Base-by-base conservation (phyloP, 2,329 filamentous ascomycete genomes). In the Sporothrix brunneoviolacea region DNA sequence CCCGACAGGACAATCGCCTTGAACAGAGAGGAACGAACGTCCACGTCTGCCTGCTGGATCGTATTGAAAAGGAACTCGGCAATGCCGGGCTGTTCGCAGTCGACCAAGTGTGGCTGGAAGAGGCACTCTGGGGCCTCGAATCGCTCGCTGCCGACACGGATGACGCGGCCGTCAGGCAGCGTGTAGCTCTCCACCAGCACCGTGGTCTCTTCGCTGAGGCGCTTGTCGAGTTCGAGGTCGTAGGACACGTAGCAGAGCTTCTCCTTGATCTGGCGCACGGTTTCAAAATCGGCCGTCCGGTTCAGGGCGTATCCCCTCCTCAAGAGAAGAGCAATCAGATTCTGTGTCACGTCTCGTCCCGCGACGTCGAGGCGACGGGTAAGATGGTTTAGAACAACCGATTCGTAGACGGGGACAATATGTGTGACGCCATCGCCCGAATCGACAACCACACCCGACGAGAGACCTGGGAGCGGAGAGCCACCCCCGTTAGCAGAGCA, bases 231-330 rank as follows among this genome's bases (percentile, higher is more conserved):
- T 70, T 95, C 90, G 51, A 98, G 80, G 68, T 98, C 93, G 75
- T 97, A 98, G 12, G 91, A 96, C 51, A 98, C 91, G 68, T 98
- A 98, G 78, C 93, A 97, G 46, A 98, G 86, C 78, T 98, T 98
- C 77, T 98, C 93, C 75, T 98, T 98, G 75, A 98, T 97, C 69
- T 97, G 91, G 55, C 93, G 87, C 51, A 98, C 93, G 4, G 93
- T 98, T 71, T 98, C 93, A 69, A 98, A 98, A 68, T 98, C 93
- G 65, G 93, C 93, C 12, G 93, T 98, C 67, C 93, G 83, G 80
- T 98, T 98, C 56, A 98, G 82, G 32, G 93, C 90, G 69, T 98
- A 98, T 39, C 93, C 93, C 60, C 93, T 83, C 63, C 93, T 88
- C 52, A 95, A 80, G 18, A 98, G 84, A 44, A 98, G 84, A 45